These are phyloP conservation scores for Fraxinus quadrangulata DNA, from an alignment of 257 asterid genomes.

Conservation along the genomic window DNA sequence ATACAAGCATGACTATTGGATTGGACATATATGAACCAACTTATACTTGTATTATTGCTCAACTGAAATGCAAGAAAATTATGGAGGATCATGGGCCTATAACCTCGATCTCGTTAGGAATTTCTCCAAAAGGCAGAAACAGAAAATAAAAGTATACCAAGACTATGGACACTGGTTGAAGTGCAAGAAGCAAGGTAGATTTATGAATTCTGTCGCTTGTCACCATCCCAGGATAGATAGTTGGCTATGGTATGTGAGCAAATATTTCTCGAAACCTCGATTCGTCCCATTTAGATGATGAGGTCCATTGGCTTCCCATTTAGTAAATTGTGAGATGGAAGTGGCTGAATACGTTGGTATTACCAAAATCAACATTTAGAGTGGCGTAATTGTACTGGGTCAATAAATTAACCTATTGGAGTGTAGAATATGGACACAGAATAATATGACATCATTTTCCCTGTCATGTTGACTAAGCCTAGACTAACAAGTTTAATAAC, in stretches of 20 bases:
- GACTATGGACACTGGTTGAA: no score
- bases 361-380: background rate
- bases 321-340: background rate
- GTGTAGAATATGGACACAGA: background rate
- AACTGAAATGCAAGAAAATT: background rate
- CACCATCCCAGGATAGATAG: no score
- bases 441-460: slow-evolving; percentile 2
- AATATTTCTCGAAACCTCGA: no score
- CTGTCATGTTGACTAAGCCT: background rate
- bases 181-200: no score
- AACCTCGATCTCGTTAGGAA: background rate
- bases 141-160: background rate
- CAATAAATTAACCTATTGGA: background rate
- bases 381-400: background rate
- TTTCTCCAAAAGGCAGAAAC: background rate
- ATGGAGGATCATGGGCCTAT: background rate
- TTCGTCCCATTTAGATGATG: no score
- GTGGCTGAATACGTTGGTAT: no score
- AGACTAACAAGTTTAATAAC: slow-evolving; percentile 10
- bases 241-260: no score
- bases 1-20: background rate
- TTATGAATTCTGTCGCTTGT: no score
- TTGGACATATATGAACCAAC: slow-evolving; percentile 1
- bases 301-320: background rate
- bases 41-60: background rate